Evolutionary conservation across 2,329 filamentous ascomycete species (phyloP).

Genomic region (Fragosphaeria purpurea): DNA sequence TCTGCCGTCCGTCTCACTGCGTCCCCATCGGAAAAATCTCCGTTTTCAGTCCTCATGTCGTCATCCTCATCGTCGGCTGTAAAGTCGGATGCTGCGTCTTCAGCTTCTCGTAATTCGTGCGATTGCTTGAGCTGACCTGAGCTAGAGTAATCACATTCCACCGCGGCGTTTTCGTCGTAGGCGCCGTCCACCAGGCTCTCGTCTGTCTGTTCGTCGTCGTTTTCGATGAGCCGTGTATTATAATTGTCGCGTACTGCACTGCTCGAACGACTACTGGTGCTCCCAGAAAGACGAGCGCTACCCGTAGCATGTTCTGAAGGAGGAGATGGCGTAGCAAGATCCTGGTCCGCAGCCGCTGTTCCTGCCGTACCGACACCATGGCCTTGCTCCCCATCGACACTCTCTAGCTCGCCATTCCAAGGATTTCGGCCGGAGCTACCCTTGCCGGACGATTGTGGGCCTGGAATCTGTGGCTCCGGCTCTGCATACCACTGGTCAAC

Average conservation of each 20-base stretch:
- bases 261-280: constrained; percentile 1
- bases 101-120: neutral
- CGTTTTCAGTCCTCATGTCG: constrained; percentile 32
- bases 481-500: constrained; percentile 43
- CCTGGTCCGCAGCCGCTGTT: neutral
- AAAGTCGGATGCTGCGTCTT: too few species aligned
- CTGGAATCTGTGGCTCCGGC: constrained; percentile 16
- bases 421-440: constrained; percentile 13
- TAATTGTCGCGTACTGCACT: neutral
- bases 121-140: constrained; percentile 1
- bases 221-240: neutral
- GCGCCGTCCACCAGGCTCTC: constrained; percentile 19
- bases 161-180: constrained; percentile 15
- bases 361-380: neutral
- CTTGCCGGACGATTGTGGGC: constrained; percentile 10
- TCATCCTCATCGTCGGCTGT: constrained; percentile 24
- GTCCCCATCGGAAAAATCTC: constrained; percentile 18
- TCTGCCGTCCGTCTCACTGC: constrained; percentile 23
- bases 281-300: constrained; percentile 3
- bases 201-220: constrained; percentile 12
- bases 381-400: constrained; percentile 17
- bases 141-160: too few species aligned
- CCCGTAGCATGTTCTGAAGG: neutral
- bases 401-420: constrained; percentile 22
- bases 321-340: constrained; percentile 2